phyloP scores from a whole-genome alignment of 371 early-diverging fungal species.

The Fennellomyces sp. region DNA sequence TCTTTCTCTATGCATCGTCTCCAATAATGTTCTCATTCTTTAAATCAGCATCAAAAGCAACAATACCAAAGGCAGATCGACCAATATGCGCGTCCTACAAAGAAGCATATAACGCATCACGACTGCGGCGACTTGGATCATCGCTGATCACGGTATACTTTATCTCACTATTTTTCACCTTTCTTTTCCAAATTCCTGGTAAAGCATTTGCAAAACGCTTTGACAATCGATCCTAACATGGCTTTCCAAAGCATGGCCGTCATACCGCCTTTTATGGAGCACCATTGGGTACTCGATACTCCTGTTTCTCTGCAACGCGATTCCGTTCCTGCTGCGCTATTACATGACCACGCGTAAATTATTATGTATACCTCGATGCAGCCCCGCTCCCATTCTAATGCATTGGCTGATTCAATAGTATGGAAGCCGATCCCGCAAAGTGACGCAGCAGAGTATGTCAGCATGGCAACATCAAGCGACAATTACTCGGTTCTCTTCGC shows the following conservation, averaged over 20 bases:
- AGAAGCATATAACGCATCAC: constrained; percentile 4
- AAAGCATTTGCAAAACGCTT: constrained; percentile 7
- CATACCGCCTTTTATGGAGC: background rate
- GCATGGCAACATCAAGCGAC: constrained; percentile 1
- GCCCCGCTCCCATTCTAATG: background rate
- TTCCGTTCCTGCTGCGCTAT: background rate
- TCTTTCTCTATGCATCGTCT: background rate
- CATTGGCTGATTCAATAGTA: constrained; percentile 1
- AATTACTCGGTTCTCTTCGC: background rate
- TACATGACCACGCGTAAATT: background rate
- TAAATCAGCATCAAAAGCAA: background rate
- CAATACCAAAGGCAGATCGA: background rate
- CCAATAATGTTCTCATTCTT: background rate
- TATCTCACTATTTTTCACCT: constrained; percentile 10
- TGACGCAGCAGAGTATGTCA: constrained; percentile 3
- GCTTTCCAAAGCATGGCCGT: no score
- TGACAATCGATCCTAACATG: no score
- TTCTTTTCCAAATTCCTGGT: background rate
- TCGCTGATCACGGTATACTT: constrained; percentile 1
- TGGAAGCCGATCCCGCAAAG: constrained; percentile 15
- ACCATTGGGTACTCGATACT: background rate
- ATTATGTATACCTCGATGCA: no score
- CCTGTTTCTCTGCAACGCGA: constrained; percentile 1
- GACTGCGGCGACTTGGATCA: background rate
- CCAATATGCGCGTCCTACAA: constrained; percentile 17